Conservation (phyloP, 768 basidiomycete genomes). For the Suillus lakei region DNA sequence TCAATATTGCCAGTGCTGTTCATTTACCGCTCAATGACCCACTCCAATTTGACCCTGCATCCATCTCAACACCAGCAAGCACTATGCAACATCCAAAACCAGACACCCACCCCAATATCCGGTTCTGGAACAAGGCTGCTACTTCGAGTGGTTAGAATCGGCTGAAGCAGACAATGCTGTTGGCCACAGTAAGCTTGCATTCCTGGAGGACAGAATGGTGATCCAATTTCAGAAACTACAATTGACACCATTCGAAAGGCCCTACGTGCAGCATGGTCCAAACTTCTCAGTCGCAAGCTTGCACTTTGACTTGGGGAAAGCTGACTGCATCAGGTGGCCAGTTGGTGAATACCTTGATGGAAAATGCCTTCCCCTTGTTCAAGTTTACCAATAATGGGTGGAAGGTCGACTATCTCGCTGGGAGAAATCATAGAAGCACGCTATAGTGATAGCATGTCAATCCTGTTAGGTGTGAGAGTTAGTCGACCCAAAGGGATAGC, state of each 20-base stretch:
- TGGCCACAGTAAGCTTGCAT: not conserved
- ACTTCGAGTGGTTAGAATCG: not conserved
- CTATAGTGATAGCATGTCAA: too few species aligned
- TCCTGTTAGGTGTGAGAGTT: too few species aligned
- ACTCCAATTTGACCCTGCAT: not conserved
- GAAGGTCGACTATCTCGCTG: conserved; percentile 10
- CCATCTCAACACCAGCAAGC: not conserved
- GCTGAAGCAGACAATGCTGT: not conserved
- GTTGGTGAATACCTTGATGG: conserved; percentile 3
- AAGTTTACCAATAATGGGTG: conserved; percentile 11
- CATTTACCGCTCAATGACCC: not conserved
- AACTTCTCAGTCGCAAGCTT: conserved; percentile 1
- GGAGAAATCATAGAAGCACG: too few species aligned
- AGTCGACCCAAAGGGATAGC: too few species aligned
- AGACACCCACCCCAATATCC: not conserved
- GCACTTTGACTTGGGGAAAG: conserved; percentile 7
- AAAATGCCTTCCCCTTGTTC: conserved; percentile 6
- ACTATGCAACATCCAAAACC: not conserved
- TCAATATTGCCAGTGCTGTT: not conserved
- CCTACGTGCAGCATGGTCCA: conserved; percentile 8
- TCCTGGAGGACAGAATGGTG: conserved; percentile 7
- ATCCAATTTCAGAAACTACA: not conserved
- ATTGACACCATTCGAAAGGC: conserved; percentile 5
- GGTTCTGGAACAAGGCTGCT: conserved; percentile 8
- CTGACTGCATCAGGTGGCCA: conserved; percentile 5